Percentiles rank a stretch among this genome's conserved stretches.
These are phyloP conservation scores for Colletotrichum echinochloae DNA, from an alignment of 2,329 filamentous ascomycete genomes.

Conservation along the genomic window DNA sequence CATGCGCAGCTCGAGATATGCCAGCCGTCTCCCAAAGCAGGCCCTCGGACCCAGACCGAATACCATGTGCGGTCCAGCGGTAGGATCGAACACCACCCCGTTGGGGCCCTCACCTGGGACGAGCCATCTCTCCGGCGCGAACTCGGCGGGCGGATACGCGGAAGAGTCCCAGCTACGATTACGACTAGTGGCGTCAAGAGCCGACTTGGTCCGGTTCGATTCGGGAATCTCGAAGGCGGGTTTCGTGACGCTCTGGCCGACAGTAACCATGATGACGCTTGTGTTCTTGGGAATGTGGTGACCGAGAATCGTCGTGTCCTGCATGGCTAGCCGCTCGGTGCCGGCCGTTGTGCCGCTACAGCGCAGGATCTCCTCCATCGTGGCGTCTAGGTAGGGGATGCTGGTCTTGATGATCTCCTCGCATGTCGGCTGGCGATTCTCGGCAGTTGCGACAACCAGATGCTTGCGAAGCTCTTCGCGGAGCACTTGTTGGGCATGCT, in stretches of 20 bases:
- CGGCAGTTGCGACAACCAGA: slow-evolving; percentile 31
- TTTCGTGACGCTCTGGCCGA: not conserved
- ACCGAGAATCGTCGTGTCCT: slow-evolving; percentile 45
- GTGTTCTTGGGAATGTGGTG: slow-evolving; percentile 45
- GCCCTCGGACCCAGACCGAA: not conserved
- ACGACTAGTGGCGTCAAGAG: not conserved
- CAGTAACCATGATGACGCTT: not conserved
- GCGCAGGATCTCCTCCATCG: slow-evolving; percentile 47
- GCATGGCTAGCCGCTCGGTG: too few relatives aligned
- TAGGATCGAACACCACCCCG: not conserved
- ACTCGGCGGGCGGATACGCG: not conserved
- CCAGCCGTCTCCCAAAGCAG: slow-evolving; percentile 1
- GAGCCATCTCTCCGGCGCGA: slow-evolving; percentile 6
- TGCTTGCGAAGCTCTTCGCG: slow-evolving; percentile 41
- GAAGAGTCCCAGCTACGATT: not conserved
- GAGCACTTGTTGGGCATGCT: slow-evolving; percentile 44
- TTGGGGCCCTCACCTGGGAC: not conserved
- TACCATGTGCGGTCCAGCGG: not conserved
- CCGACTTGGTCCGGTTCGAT: too few relatives aligned
- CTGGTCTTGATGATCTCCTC: slow-evolving; percentile 41
- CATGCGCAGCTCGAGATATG: not conserved
- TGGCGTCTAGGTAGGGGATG: slow-evolving; percentile 46
- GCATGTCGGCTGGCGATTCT: slow-evolving; percentile 41
- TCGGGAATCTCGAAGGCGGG: too few relatives aligned
- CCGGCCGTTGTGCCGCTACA: slow-evolving; percentile 39